Conservation (phyloP, 148 eudicot genomes). For the Nyssa sinensis region DNA sequence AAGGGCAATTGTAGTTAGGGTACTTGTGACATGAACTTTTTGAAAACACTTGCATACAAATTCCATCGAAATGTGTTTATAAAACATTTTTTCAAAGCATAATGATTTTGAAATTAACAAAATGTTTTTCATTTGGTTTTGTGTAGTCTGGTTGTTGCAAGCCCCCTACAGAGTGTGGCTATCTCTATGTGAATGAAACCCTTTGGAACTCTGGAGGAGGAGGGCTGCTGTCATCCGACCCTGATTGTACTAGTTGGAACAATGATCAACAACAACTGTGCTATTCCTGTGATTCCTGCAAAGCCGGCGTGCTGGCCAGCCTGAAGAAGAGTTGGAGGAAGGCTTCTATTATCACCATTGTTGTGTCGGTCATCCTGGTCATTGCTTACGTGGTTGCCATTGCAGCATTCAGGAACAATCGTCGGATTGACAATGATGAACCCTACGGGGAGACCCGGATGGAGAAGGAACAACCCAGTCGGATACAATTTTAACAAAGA, state of each 20-base stretch:
- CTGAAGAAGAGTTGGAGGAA: slow-evolving; percentile 90
- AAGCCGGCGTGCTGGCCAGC: slow-evolving; percentile 89
- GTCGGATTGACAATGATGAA: slow-evolving; percentile 82
- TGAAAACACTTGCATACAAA: too few species aligned
- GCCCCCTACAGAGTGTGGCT: slow-evolving; percentile 93
- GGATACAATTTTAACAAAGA: too few species aligned
- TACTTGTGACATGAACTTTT: too few species aligned
- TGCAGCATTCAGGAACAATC: slow-evolving; percentile 87
- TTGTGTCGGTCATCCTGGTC: slow-evolving; percentile 69
- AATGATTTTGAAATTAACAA: too few species aligned
- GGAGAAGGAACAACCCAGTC: slow-evolving; percentile 79
- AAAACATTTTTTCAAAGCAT: too few species aligned
- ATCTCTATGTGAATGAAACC: slow-evolving; percentile 65
- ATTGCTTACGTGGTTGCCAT: slow-evolving; percentile 67
- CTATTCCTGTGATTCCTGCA: slow-evolving; percentile 82
- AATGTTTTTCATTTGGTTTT: background rate
- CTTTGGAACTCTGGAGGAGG: slow-evolving; percentile 56
- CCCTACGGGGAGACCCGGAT: slow-evolving; percentile 78
- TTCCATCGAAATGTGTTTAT: too few species aligned
- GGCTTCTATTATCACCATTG: slow-evolving; percentile 77
- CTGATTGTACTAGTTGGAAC: slow-evolving; percentile 68
- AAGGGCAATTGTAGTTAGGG: too few species aligned
- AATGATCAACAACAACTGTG: slow-evolving; percentile 71
- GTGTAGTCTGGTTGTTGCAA: slow-evolving; percentile 96
- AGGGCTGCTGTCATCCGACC: slow-evolving; percentile 35